Evolutionary conservation across 176 grass and related monocot genomes (phyloP), one percentile per base, ranked within the genome.

Genomic region (Ananas comosus): DNA sequence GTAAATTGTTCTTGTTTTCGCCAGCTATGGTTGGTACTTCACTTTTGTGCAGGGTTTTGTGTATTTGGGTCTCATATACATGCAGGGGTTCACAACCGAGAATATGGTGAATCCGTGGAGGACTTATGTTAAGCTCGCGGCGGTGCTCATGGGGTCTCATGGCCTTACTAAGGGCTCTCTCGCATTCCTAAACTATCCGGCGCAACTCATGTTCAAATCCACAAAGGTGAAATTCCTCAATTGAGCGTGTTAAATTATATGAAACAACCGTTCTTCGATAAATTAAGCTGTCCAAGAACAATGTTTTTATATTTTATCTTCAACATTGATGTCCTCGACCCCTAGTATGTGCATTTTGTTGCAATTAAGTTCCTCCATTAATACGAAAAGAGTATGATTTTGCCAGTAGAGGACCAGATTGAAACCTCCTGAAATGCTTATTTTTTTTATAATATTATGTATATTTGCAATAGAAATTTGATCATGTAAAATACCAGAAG

Each of bases 131-230:
- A 88, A 91, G 9, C 70, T 97, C 70, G 89, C 89, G 1, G 83
- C 74, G 8, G 86, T 88, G 54, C 85, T 97, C 49, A 97, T 97
- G 89, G 93, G 89, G 3, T 97, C 93, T 54, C 54, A 90, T 12
- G 93, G 93, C 77, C 89, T 92, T 67, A 97, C 93, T 12, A 97
- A 97, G 82, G 86, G 89, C 17, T 97, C 93, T 24, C 93, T 97
- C 11, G 89, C 93, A 13, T 97, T 97, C 76, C 87, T 97, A 72
- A 97, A 97, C 17, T 96, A 92, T 70, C 89, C 89, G 3, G 93
- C 93, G 0, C 93, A 96, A 54, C 81, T 96, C 64, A 96, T 96
- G 93, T 96, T 96, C 84, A 96, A 96, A 52, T 92, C 86, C 53
- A 96, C 93, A 51, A 96, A 96, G 85, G 92, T 96, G 17, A 10